phyloP scores from a whole-genome alignment of 495 filamentous ascomycete genomes.

The Pyrenula aspistea region DNA sequence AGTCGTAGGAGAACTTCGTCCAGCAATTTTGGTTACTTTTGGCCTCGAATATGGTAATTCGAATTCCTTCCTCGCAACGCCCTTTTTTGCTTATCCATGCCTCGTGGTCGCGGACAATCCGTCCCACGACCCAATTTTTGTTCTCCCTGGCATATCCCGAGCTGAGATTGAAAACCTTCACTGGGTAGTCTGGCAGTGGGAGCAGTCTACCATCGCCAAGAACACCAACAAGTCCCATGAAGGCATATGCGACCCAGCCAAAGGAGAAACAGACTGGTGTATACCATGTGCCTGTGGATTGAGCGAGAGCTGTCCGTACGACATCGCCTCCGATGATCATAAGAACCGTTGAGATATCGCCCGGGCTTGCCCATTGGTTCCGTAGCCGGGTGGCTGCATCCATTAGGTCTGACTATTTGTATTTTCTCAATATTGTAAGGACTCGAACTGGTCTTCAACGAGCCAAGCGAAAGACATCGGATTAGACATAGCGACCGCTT shows the following conservation, averaged over 20 bases:
- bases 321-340: conserved; percentile 39
- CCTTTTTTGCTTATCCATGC: background rate
- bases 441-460: too few relatives aligned
- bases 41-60: conserved; percentile 10
- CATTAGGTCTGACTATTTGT: background rate
- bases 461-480: too few relatives aligned
- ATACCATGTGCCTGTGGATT: conserved; percentile 14
- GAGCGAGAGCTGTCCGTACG: conserved; percentile 33
- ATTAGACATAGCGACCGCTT: too few relatives aligned
- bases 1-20: conserved; percentile 8
- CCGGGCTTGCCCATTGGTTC: conserved; percentile 17
- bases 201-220: conserved; percentile 34
- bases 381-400: background rate
- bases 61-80: conserved; percentile 2
- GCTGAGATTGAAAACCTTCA: background rate
- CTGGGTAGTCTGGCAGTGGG: conserved; percentile 4
- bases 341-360: conserved; percentile 29
- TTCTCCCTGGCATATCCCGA: conserved; percentile 12
- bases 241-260: conserved; percentile 36
- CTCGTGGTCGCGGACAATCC: conserved; percentile 37
- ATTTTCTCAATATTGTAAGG: too few relatives aligned
- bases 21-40: background rate
- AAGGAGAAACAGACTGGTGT: conserved; percentile 44
- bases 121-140: conserved; percentile 34
- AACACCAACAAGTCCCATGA: conserved; percentile 23